Evolutionary conservation across 1,284 basidiomycete species (phyloP), one percentile per base, ranked within the genome.

Genomic region (Phellopilus nigrolimitatus): DNA sequence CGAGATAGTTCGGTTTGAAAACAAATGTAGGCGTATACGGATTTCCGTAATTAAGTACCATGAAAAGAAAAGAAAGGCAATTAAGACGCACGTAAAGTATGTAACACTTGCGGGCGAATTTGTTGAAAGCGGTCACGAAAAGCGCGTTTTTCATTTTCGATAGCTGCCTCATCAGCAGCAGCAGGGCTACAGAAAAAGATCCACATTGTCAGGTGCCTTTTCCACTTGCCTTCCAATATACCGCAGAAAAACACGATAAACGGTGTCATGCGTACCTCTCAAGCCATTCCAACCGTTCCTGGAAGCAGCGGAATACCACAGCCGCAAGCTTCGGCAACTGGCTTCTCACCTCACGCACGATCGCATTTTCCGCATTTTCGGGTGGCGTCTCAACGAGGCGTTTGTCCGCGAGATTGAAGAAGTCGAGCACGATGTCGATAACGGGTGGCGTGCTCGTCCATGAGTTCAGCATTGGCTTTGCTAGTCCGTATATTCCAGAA

Each of bases 361-460:
- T 47, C 53, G 42, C 54, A 48, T 56, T 43, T 41, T 59, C 21
- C 56, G 64, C 46, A n/a, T n/a, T n/a, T 58, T 54, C 59, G 12
- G 46, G 63, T 36, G 58, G 58, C 1, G 71, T 59, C 8, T 66
- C 57, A 39, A 80, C 76, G 6, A 77, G 62, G 8, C 71, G 66
- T 55, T 73, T 74, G 38, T 54, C 54, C 54, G 72, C 79, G 1
- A 78, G 66, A 47, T 84, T 78, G 62, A 94, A 95, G 17, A 95
- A 75, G 40, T 77, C 75, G 38, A 88, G 75, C 2, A 91, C 69
- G 21, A 84, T 74, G 43, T 90, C 82, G 49, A 97, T 79, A 40
- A 90, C 67, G 0, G 70, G 66, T 5, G 78, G 72, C 58, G 75
- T 74, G 63, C 82, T 91, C 2, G 92, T 91, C 95, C 95, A 99